These are phyloP conservation scores for Aureobasidium uvarum DNA, from an alignment of 2,329 filamentous ascomycete genomes.

Conservation along the genomic window DNA sequence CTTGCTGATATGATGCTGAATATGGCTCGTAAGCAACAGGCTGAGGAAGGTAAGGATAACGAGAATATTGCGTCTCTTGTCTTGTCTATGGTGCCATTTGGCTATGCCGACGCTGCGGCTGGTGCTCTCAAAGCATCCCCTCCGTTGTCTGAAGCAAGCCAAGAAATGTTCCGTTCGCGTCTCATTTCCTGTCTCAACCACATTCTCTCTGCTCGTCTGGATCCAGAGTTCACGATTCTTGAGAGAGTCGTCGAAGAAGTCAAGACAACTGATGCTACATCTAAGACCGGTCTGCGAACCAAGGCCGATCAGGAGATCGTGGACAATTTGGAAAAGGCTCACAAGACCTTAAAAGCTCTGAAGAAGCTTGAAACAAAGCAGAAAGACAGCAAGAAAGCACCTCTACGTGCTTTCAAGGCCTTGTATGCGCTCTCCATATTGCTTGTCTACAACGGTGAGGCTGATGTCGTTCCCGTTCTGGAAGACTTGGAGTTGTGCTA, in stretches of 20 bases:
- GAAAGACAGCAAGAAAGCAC: constrained; percentile 39
- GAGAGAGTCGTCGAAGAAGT: constrained; percentile 17
- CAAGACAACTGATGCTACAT: constrained; percentile 3
- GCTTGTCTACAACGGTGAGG: constrained; percentile 85
- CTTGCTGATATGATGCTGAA: constrained; percentile 55
- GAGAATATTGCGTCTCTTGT: constrained; percentile 31
- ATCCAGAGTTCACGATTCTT: constrained; percentile 18
- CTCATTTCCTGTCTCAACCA: constrained; percentile 56
- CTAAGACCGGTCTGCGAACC: constrained; percentile 10
- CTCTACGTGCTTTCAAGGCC: constrained; percentile 67
- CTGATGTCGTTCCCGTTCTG: constrained; percentile 78
- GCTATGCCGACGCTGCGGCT: constrained; percentile 34
- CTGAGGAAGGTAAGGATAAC: constrained; percentile 31
- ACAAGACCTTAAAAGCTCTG: constrained; percentile 31
- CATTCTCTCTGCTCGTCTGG: constrained; percentile 40
- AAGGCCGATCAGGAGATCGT: constrained; percentile 26
- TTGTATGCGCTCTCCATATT: constrained; percentile 82
- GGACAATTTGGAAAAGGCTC: constrained; percentile 33
- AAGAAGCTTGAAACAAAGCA: constrained; percentile 32
- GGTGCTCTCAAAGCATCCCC: constrained; percentile 33
- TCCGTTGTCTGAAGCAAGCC: constrained; percentile 47
- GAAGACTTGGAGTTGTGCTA: constrained; percentile 78
- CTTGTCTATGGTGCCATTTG: constrained; percentile 37
- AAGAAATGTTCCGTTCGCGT: constrained; percentile 54
- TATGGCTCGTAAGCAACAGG: constrained; percentile 45